Evolutionary conservation across 257 asterid species (phyloP).

Genomic region (Petunia secreta): DNA sequence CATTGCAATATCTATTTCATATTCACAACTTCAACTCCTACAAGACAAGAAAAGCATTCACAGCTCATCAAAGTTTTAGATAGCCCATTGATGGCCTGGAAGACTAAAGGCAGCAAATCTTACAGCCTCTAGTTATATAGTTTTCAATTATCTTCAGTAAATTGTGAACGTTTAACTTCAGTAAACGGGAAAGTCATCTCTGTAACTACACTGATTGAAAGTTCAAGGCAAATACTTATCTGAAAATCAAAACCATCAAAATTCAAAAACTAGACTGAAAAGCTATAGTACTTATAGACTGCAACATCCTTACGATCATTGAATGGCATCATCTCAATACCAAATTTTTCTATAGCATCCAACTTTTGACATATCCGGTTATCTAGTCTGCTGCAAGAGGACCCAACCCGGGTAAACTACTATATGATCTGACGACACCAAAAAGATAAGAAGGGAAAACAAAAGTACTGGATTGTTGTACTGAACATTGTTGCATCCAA

Average conservation of each 20-base stretch:
- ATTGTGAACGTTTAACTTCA: not conserved
- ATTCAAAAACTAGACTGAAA: not conserved
- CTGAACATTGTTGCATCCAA: not conserved
- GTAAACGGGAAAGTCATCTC: not conserved
- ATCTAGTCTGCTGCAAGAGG: not conserved
- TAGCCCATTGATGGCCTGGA: not conserved
- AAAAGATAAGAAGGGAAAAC: not conserved
- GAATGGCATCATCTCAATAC: conserved; percentile 14
- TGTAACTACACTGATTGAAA: conserved; percentile 3
- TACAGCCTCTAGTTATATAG: not conserved
- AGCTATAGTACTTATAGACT: not conserved
- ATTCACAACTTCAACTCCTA: not conserved
- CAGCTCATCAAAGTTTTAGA: not conserved
- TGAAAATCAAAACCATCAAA: conserved; percentile 17
- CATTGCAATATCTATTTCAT: not conserved
- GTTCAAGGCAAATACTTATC: conserved; percentile 9
- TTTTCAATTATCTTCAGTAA: conserved; percentile 19
- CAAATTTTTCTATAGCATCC: not conserved
- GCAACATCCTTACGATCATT: conserved; percentile 8
- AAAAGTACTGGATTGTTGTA: not conserved
- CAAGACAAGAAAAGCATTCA: not conserved
- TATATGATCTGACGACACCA: not conserved
- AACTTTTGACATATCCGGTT: not conserved
- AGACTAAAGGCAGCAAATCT: not conserved
- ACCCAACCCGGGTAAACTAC: not conserved